Evolutionary conservation across 1,284 basidiomycete species (phyloP).

Genomic region (Cutaneotrichosporon sp.): DNA sequence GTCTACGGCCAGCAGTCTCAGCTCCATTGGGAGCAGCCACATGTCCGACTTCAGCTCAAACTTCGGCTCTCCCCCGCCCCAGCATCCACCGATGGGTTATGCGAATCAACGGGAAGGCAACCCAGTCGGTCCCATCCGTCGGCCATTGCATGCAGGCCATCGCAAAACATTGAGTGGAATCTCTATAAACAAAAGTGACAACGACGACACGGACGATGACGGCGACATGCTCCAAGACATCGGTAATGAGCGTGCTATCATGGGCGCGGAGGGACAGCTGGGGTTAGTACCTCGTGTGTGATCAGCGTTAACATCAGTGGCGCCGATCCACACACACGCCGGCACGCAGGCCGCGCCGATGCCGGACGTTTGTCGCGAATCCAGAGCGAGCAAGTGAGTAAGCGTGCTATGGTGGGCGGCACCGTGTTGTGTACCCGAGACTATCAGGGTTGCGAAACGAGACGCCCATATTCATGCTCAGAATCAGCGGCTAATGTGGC

Average conservation of each 20-base stretch:
- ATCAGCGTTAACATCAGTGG: not conserved
- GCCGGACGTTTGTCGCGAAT: conserved; percentile 33
- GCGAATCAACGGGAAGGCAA: too few relatives aligned
- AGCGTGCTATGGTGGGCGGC: too few relatives aligned
- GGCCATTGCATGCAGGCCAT: too few relatives aligned
- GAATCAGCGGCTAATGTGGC: conserved; percentile 60
- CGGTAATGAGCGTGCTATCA: not conserved
- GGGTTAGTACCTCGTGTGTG: not conserved
- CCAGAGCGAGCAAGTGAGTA: conserved; percentile 40
- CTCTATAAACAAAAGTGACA: not conserved
- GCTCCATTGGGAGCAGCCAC: too few relatives aligned
- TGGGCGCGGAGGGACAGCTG: not conserved
- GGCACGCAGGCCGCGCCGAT: conserved; percentile 12
- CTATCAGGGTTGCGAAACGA: too few relatives aligned
- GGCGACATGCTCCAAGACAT: not conserved
- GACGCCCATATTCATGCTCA: not conserved
- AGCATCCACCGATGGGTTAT: too few relatives aligned
- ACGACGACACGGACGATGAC: not conserved
- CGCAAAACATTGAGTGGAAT: too few relatives aligned
- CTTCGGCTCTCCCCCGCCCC: too few relatives aligned
- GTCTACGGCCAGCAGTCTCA: too few relatives aligned
- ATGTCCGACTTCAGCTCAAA: too few relatives aligned
- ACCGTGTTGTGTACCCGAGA: too few relatives aligned
- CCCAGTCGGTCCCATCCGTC: too few relatives aligned
- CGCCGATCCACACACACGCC: not conserved